Evolutionary conservation across 805 yeast genomes (phyloP), one percentile per base, ranked within the genome.

Genomic region (Suhomyces pyralidae): DNA sequence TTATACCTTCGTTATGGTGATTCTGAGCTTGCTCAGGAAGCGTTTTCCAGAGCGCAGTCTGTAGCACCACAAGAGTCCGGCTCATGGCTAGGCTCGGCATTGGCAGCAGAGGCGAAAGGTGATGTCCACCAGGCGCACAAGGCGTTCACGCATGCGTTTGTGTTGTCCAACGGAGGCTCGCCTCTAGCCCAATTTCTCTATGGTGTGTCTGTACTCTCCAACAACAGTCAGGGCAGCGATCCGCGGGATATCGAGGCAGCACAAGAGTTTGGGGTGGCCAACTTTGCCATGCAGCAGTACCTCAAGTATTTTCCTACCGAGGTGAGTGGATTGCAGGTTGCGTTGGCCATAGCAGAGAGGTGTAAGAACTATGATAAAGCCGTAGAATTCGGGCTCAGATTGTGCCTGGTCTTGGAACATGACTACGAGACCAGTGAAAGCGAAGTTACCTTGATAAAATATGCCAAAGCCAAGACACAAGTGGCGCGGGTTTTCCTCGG

Each of bases 21-120:
- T 64, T 59, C 75, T 7, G 85, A 80, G 34, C 78, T 94, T 40
- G 94, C 98, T 0, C 77, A 78, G 44, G 85, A 86, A 55, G 84
- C 96, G 0, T 83, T 88, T 54, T 71, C 77, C 40, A 80, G 90
- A 56, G 86, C 94, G 0, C 93, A 88, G 59, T 83, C 96, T 19
- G 73, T 90, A 10, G 86, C 92, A 2, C 97, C 99, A 2, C 87
- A 84, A 50, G 79, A 78, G 49, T 76, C 88, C 0, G 75, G 74
- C 5, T 81, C 97, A 0, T 94, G 98, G 98, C 65, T 88, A 30
- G 97, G 97, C 1, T 84, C 85, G 61, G 97, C 97, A 0, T 63
- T 93, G 34, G 66, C 84, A 1, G 75, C 81, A 0, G 79, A 81
- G 51, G 80, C 76, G 0, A 58, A 63, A 10, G 89, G 87, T 2